phyloP scores from a whole-genome alignment of 768 basidiomycete genomes.

The Boletellus sp. region DNA sequence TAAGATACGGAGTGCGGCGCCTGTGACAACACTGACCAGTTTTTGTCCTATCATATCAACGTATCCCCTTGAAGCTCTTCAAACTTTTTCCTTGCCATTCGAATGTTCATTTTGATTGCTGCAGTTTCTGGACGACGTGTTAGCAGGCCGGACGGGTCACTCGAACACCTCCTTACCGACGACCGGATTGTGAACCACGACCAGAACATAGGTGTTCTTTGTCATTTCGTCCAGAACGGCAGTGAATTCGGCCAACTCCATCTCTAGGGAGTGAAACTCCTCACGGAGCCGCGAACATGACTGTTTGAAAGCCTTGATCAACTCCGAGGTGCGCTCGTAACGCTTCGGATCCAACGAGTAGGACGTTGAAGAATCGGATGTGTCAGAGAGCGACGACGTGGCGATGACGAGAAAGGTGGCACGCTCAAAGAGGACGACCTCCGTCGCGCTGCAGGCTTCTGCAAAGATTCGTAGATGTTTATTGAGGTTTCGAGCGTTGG shows the following conservation, averaged over 20 bases:
- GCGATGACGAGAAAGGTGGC: conserved; percentile 98
- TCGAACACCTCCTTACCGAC: conserved; percentile 53
- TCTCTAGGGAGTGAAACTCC: conserved; percentile 82
- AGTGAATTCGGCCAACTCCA: conserved; percentile 82
- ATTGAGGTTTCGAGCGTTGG: conserved; percentile 86
- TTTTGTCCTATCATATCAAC: conserved; percentile 33
- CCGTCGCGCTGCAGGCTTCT: conserved; percentile 82
- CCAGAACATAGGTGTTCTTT: conserved; percentile 86
- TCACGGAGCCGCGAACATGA: conserved; percentile 82
- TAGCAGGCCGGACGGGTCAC: neutral
- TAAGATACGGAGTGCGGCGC: neutral
- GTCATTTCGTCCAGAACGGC: conserved; percentile 92
- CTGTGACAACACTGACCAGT: neutral
- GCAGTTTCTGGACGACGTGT: conserved; percentile 65
- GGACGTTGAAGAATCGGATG: conserved; percentile 33
- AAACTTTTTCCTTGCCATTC: conserved; percentile 81
- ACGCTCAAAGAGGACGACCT: conserved; percentile 94
- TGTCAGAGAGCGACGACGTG: conserved; percentile 53
- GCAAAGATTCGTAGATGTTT: conserved; percentile 86
- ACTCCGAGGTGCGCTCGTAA: conserved; percentile 85
- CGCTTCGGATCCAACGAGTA: conserved; percentile 63
- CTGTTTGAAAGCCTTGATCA: conserved; percentile 94
- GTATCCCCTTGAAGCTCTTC: conserved; percentile 83
- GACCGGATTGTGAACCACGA: conserved; percentile 85
- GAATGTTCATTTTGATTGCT: conserved; percentile 83